Conservation (phyloP, 257 asterid genomes). For the Fraxinus americana region DNA sequence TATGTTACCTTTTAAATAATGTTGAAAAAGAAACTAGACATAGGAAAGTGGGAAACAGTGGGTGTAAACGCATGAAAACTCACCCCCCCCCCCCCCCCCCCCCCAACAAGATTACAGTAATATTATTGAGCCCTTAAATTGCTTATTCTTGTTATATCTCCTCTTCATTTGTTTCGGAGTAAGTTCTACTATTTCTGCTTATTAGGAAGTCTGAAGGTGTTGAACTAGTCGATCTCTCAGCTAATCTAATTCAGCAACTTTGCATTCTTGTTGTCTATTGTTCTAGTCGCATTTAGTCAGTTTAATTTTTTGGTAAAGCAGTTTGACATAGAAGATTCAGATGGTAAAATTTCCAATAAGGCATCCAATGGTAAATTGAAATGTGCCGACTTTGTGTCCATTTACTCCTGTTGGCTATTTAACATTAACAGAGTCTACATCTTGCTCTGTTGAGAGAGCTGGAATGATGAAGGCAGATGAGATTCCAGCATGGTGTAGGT, state of each 20-base stretch:
- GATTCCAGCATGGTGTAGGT: not conserved
- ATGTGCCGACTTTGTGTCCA: not conserved
- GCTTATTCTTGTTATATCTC: not conserved
- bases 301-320: not conserved
- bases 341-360: too few relatives aligned
- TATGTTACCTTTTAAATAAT: slow-evolving; percentile 6
- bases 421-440: not conserved
- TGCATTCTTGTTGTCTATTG: too few relatives aligned
- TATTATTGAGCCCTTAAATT: not conserved
- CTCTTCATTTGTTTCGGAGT: not conserved
- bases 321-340: slow-evolving; percentile 1
- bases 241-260: too few relatives aligned
- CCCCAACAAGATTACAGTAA: slow-evolving; percentile 1
- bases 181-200: too few relatives aligned
- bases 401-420: not conserved
- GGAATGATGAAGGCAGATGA: not conserved
- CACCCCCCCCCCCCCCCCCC: not conserved
- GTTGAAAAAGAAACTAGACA: slow-evolving; percentile 7
- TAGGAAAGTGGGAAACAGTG: not conserved
- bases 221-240: not conserved
- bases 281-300: not conserved
- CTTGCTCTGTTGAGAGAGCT: not conserved
- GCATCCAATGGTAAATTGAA: not conserved
- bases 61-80: not conserved
- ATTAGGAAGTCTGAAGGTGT: not conserved